Base-by-base conservation (phyloP, 2,329 filamentous ascomycete genomes). In the Ophiognomonia clavigignenti-juglandacearum region DNA sequence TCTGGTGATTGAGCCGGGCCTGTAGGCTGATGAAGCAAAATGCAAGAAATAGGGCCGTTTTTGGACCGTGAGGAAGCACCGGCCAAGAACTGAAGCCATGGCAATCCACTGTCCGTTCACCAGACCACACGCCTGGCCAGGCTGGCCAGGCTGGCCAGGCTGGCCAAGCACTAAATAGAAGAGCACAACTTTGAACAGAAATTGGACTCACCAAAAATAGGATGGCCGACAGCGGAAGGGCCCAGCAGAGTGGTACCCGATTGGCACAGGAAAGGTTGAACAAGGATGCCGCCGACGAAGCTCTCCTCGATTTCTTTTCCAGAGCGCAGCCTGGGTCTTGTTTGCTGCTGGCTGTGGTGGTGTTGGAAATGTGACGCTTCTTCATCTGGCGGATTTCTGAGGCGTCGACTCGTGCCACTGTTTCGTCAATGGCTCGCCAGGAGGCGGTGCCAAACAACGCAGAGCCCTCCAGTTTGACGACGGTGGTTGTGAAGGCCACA, bases 401-500 rank as follows among this genome's bases (percentile, higher is more conserved):
- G 43, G 26, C 47, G 41, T 38, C 45, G 41, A 22, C 42, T 50
- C 51, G 37, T 52, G 51, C 43, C 47, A 36, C 41, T 45, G 55
- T 45, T 41, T 53, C 45, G 52, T 54, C 59, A 54, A 59, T 54
- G 52, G 56, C 53, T 53, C 57, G 57, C 57, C 58, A 53, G 48
- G 53, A 49, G 59, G 59, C 61, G 59, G 56, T 48, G 45, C 49
- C 49, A 41, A 45, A 26, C 29, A 37, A 48, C 32, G 49, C 45
- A 41, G 49, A 38, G 31, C 29, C 36, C 49, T 48, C 49, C 45
- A 51, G 49, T 22, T 51, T 51, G 49, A 2, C 40, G 64, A n/a
- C 56, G 60, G 6, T 69, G 65, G 62, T 51, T 58, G n/a, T n/a
- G n/a, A n/a, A n/a, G n/a, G n/a, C n/a, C n/a, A 69, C 60, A 8